These are phyloP conservation scores for Cladosporium austrohemisphaericum DNA, from an alignment of 2,329 filamentous ascomycete genomes.

Conservation along the genomic window DNA sequence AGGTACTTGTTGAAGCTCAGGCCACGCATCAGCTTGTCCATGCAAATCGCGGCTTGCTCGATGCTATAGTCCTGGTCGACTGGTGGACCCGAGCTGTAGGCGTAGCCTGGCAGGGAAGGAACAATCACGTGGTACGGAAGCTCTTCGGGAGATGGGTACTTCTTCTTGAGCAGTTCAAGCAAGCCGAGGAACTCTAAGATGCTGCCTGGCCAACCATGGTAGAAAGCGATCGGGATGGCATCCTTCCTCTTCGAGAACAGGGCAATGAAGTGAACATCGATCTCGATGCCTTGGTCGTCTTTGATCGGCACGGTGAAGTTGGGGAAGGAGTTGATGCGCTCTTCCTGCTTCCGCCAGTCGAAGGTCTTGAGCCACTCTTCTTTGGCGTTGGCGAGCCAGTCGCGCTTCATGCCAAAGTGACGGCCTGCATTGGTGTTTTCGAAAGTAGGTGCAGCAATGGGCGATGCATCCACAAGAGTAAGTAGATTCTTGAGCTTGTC, in stretches of 20 bases:
- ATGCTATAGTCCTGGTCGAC: conserved; percentile 41
- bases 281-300: conserved; percentile 35
- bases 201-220: conserved; percentile 37
- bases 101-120: conserved; percentile 52
- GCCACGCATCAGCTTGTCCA: conserved; percentile 50
- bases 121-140: conserved; percentile 56
- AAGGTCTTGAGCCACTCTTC: conserved; percentile 34
- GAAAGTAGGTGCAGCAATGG: conserved; percentile 47
- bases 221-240: conserved; percentile 36
- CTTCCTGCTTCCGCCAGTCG: conserved; percentile 41
- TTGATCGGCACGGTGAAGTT: conserved; percentile 46
- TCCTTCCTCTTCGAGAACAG: conserved; percentile 50
- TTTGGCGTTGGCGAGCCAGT: conserved; percentile 45
- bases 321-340: conserved; percentile 48
- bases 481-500: conserved; percentile 45
- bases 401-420: conserved; percentile 43
- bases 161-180: conserved; percentile 29
- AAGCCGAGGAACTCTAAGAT: conserved; percentile 34
- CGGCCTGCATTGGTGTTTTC: conserved; percentile 42
- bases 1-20: conserved; percentile 52
- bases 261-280: conserved; percentile 51
- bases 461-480: conserved; percentile 46
- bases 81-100: conserved; percentile 46
- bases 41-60: conserved; percentile 37
- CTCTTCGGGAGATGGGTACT: conserved; percentile 44